phyloP scores from a whole-genome alignment of 1,284 basidiomycete species.

The Vanrija humicola region DNA sequence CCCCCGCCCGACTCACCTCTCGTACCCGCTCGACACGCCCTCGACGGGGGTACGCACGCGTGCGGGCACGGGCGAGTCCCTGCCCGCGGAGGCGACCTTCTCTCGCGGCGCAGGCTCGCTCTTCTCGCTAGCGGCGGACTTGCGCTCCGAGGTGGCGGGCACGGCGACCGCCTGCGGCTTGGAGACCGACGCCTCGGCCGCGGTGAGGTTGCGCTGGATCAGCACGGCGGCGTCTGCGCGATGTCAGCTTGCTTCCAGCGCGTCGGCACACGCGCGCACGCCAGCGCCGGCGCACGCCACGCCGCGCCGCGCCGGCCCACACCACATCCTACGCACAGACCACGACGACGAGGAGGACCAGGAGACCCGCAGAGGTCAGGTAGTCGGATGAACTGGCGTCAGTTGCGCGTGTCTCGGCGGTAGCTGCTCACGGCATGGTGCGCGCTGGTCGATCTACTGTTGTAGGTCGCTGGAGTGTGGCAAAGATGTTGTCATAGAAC shows the following conservation, averaged over 20 bases:
- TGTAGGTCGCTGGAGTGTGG: too few species aligned
- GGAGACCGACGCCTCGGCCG: constrained; percentile 5
- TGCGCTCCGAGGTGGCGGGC: constrained; percentile 19
- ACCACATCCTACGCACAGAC: constrained; percentile 30
- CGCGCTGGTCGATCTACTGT: too few species aligned
- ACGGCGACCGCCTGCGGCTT: constrained; percentile 18
- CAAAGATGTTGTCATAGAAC: too few species aligned
- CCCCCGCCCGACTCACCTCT: constrained; percentile 4
- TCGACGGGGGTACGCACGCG: background rate
- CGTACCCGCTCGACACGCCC: background rate
- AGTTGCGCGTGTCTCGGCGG: too few species aligned
- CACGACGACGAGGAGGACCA: constrained; percentile 33
- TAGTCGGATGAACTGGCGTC: constrained; percentile 32
- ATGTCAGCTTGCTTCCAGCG: background rate
- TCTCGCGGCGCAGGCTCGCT: constrained; percentile 32
- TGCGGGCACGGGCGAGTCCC: background rate
- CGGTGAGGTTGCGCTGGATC: constrained; percentile 10
- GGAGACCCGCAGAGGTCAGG: constrained; percentile 4
- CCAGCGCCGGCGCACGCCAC: too few species aligned
- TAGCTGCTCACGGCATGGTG: constrained; percentile 1
- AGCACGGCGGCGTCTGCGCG: constrained; percentile 19
- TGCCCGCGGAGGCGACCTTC: constrained; percentile 24
- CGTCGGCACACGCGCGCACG: too few species aligned
- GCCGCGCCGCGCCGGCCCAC: too few species aligned
- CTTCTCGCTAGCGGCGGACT: constrained; percentile 17